These are phyloP conservation scores for Dichotomopilus funicola DNA, from an alignment of 2,329 filamentous ascomycete species.

Conservation along the genomic window DNA sequence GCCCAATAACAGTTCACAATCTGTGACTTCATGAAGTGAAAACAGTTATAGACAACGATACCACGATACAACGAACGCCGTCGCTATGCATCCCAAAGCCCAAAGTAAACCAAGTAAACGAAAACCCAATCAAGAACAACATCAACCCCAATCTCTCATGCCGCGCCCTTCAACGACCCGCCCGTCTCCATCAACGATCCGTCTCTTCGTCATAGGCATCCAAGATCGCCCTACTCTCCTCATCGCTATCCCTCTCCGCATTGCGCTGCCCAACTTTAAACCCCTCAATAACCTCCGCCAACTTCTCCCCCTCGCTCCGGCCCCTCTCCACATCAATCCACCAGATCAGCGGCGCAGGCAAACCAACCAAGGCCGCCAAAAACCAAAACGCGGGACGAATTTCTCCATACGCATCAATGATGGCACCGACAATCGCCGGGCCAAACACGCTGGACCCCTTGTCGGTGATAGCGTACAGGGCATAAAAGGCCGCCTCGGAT, in stretches of 20 bases:
- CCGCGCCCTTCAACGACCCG: neutral
- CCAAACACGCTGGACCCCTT: constrained; percentile 94
- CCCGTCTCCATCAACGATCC: neutral
- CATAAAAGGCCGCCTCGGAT: constrained; percentile 93
- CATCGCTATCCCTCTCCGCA: constrained; percentile 20
- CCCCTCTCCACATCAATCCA: constrained; percentile 79
- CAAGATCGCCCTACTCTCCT: constrained; percentile 32
- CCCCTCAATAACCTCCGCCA: constrained; percentile 55
- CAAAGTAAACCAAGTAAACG: neutral
- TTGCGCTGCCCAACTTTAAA: constrained; percentile 31
- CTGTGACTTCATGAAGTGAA: too few species aligned
- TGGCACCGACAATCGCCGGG: constrained; percentile 84
- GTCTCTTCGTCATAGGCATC: constrained; percentile 31
- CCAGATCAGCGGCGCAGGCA: constrained; percentile 79
- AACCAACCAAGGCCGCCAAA: constrained; percentile 71
- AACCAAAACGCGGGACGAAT: constrained; percentile 91
- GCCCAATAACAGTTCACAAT: too few species aligned
- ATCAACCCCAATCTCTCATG: neutral
- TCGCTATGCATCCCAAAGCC: constrained; percentile 22
- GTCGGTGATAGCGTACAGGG: constrained; percentile 93
- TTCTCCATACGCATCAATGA: constrained; percentile 76
- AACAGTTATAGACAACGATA: neutral
- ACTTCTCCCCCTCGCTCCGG: constrained; percentile 58
- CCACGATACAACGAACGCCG: constrained; percentile 17
- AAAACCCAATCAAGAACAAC: neutral